phyloP scores from a whole-genome alignment of 2,329 filamentous ascomycete species.

The Colletotrichum cordylinicola region DNA sequence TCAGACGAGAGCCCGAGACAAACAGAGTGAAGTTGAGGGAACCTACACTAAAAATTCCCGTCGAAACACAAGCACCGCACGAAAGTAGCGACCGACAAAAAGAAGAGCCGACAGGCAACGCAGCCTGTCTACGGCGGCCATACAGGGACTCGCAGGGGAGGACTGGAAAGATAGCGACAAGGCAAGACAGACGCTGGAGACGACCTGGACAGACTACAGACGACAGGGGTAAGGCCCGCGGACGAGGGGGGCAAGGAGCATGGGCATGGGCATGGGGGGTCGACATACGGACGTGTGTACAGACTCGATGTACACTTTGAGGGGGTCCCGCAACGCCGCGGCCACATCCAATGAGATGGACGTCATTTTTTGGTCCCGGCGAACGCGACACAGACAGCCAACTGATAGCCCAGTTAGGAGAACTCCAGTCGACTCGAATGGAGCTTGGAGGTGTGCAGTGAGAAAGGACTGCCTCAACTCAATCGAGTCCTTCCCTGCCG shows the following conservation, averaged over 20 bases:
- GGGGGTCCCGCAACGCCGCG: background rate
- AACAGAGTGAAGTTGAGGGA: conserved; percentile 12
- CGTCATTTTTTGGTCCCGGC: conserved; percentile 21
- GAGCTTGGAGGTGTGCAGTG: conserved; percentile 2
- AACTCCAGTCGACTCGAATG: background rate
- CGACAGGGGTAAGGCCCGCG: background rate
- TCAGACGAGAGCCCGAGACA: conserved; percentile 17
- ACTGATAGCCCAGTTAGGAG: conserved; percentile 1
- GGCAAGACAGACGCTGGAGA: background rate
- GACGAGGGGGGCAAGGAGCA: conserved; percentile 3
- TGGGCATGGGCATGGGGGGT: conserved; percentile 4
- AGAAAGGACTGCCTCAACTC: conserved; percentile 21
- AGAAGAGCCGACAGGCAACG: background rate
- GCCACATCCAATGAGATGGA: conserved; percentile 13
- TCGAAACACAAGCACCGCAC: background rate
- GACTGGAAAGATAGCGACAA: background rate
- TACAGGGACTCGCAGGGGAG: background rate
- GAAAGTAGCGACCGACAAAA: background rate
- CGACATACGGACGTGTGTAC: background rate
- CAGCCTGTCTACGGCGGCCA: background rate
- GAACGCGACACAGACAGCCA: conserved; percentile 18
- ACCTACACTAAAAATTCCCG: conserved; percentile 4
- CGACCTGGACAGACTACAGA: background rate
- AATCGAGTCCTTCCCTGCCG: conserved; percentile 19
- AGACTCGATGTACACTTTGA: background rate